These are phyloP conservation scores for Pouteria campechiana DNA, from an alignment of 179 eudicot species.

Conservation along the genomic window DNA sequence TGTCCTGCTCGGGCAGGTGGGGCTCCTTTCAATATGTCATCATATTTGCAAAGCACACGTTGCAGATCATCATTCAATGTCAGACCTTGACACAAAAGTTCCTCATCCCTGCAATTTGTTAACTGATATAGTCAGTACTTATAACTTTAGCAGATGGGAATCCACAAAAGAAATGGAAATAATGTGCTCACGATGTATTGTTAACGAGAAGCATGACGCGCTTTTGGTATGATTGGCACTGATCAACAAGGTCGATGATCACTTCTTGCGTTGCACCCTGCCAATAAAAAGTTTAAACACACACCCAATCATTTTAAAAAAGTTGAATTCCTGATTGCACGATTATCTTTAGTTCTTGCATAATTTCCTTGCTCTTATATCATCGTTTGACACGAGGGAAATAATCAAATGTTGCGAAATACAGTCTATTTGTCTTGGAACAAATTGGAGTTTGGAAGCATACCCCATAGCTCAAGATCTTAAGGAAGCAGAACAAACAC, in stretches of 20 bases:
- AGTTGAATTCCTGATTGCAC: too few relatives aligned
- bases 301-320: too few relatives aligned
- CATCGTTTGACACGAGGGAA: too few relatives aligned
- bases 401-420: too few relatives aligned
- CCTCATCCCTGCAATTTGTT: conserved; percentile 52
- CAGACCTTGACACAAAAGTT: conserved; percentile 70
- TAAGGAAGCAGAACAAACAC: too few relatives aligned
- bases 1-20: conserved; percentile 14
- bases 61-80: conserved; percentile 83
- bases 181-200: conserved; percentile 47
- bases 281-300: not conserved
- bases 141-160: not conserved
- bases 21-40: conserved; percentile 65
- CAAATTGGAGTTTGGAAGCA: too few relatives aligned
- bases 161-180: not conserved
- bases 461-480: too few relatives aligned
- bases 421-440: too few relatives aligned
- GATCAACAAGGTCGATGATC: conserved; percentile 88
- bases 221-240: conserved; percentile 76
- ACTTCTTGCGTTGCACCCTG: conserved; percentile 81
- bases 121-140: not conserved
- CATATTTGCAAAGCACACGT: conserved; percentile 66
- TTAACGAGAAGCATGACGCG: conserved; percentile 85
- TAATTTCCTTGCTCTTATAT: too few relatives aligned
- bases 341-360: too few relatives aligned